phyloP scores from a whole-genome alignment of 2,329 filamentous ascomycete genomes.

The Paraphaeosphaeria minitans region DNA sequence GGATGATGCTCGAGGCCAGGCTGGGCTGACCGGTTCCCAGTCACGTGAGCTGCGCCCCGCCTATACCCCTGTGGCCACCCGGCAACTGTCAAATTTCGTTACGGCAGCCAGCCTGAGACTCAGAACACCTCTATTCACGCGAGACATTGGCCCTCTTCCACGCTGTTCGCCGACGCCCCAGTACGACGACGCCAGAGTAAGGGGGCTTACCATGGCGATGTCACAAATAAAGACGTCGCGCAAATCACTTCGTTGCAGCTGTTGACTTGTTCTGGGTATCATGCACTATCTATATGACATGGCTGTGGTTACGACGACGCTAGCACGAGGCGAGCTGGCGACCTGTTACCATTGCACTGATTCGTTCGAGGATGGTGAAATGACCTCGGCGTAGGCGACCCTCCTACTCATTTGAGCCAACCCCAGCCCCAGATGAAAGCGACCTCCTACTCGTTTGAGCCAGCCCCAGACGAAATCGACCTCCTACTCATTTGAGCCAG shows the following conservation, averaged over 20 bases:
- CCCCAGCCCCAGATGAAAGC: conserved; percentile 34
- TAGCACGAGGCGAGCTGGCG: conserved; percentile 8
- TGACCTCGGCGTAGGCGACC: background rate
- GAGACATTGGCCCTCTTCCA: background rate
- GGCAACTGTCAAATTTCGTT: background rate
- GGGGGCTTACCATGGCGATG: background rate
- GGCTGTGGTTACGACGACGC: background rate
- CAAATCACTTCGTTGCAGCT: background rate
- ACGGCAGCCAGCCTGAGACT: conserved; percentile 9
- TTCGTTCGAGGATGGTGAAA: background rate
- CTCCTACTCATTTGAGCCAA: conserved; percentile 28
- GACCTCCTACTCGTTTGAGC: conserved; percentile 33
- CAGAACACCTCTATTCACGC: conserved; percentile 13
- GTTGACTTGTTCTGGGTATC: conserved; percentile 1
- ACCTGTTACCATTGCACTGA: background rate
- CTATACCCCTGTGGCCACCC: background rate
- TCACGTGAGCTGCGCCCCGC: conserved; percentile 14
- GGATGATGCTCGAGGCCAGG: background rate
- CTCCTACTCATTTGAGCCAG: conserved; percentile 30
- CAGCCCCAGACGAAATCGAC: conserved; percentile 32
- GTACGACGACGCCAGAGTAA: conserved; percentile 1
- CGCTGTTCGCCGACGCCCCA: background rate
- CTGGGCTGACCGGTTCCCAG: conserved; percentile 17
- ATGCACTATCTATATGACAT: conserved; percentile 4
- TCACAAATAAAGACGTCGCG: background rate